These are phyloP conservation scores for Nemania sp. DNA, from an alignment of 2,329 filamentous ascomycete species.

Conservation along the genomic window DNA sequence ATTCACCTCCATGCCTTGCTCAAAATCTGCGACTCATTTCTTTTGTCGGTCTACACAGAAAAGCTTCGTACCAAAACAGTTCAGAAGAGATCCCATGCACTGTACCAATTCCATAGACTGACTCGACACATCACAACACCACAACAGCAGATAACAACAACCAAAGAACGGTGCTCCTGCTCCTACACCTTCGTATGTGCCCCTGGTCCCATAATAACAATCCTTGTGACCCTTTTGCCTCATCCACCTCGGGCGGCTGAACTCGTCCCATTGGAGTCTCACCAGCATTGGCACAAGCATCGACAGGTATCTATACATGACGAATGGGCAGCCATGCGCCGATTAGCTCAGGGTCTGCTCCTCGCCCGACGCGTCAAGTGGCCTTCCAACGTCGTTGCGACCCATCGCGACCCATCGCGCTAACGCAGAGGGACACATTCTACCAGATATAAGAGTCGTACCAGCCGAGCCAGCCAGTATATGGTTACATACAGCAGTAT, in stretches of 20 bases:
- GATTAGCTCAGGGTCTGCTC: constrained; percentile 37
- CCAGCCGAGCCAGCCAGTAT: no score
- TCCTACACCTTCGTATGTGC: neutral
- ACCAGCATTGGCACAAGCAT: constrained; percentile 2
- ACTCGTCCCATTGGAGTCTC: constrained; percentile 23
- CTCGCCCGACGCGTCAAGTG: constrained; percentile 28
- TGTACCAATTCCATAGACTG: no score
- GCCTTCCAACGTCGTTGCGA: constrained; percentile 37
- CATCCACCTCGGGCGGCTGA: constrained; percentile 18
- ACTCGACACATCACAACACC: no score
- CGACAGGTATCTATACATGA: constrained; percentile 42
- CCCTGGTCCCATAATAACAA: neutral
- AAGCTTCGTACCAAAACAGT: neutral
- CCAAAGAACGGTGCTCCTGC: neutral
- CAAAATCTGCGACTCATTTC: constrained; percentile 14
- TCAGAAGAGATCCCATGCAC: no score
- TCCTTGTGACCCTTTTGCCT: constrained; percentile 9
- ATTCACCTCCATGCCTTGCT: neutral
- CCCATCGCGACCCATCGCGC: constrained; percentile 34
- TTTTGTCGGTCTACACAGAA: constrained; percentile 5
- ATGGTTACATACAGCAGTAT: no score
- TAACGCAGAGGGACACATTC: constrained; percentile 36
- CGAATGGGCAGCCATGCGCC: constrained; percentile 46
- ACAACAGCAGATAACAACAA: neutral
- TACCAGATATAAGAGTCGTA: no score